Conservation (phyloP, 495 filamentous ascomycete species). For the Terfezia claveryi region DNA sequence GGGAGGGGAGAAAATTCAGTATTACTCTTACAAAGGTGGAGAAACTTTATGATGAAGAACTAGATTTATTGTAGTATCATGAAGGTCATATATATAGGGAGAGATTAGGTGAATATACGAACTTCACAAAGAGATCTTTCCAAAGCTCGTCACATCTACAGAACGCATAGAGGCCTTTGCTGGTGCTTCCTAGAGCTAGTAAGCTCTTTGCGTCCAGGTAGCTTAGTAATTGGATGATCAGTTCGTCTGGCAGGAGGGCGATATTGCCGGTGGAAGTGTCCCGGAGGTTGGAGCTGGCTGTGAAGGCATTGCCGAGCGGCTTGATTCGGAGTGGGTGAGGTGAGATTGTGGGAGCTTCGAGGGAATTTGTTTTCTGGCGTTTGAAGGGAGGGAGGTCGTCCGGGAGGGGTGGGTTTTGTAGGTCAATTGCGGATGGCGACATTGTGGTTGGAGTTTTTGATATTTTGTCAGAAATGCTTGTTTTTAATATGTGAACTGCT, state of each 20-base stretch:
- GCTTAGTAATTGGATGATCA: constrained; percentile 57
- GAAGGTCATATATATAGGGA: no score
- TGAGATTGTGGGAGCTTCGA: constrained; percentile 29
- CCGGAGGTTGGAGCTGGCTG: constrained; percentile 42
- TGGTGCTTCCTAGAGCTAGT: constrained; percentile 50
- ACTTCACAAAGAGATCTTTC: constrained; percentile 73
- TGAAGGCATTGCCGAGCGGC: constrained; percentile 69
- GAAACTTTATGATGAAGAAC: no score
- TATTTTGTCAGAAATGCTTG: no score
- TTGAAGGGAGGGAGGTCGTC: constrained; percentile 4
- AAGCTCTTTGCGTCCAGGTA: constrained; percentile 42
- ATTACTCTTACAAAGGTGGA: no score
- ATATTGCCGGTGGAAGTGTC: constrained; percentile 38
- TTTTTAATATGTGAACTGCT: no score
- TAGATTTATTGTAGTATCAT: no score
- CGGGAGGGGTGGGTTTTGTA: no score
- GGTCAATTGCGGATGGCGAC: no score
- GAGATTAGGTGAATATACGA: no score
- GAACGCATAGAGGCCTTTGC: constrained; percentile 76
- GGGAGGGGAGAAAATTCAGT: not conserved
- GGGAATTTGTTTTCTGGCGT: constrained; percentile 4
- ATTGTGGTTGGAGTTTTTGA: no score
- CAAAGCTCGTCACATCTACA: constrained; percentile 71
- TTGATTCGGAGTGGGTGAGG: constrained; percentile 70
- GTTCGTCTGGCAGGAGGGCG: constrained; percentile 50